Conservation (phyloP, 2,329 filamentous ascomycete genomes). For the Triangularia setosa region DNA sequence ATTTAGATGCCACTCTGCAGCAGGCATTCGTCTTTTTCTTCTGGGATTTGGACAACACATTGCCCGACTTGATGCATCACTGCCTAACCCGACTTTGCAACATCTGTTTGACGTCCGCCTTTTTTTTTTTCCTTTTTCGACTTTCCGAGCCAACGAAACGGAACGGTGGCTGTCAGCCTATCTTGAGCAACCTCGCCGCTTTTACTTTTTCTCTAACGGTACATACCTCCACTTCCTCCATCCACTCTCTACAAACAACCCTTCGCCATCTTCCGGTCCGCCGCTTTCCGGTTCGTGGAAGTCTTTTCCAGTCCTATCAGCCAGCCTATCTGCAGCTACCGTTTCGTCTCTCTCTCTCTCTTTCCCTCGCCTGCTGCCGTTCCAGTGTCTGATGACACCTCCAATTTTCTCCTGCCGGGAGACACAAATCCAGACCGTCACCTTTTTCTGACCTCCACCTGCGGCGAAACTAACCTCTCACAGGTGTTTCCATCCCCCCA, state of each 20-base stretch:
- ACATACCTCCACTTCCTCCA: conserved; percentile 15
- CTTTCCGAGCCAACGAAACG: neutral
- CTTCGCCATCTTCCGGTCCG: conserved; percentile 7
- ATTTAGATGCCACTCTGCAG: neutral
- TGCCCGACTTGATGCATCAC: conserved; percentile 29
- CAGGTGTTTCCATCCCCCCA: conserved; percentile 19
- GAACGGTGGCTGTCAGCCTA: neutral
- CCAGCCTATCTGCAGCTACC: conserved; percentile 8
- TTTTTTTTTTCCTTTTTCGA: neutral
- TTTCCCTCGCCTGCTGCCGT: too few relatives aligned
- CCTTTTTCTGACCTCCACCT: conserved; percentile 16
- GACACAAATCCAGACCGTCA: conserved; percentile 4
- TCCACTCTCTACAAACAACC: neutral
- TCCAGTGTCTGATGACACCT: conserved; percentile 23
- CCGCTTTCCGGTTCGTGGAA: neutral
- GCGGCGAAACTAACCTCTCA: conserved; percentile 19
- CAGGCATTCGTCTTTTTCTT: conserved; percentile 7
- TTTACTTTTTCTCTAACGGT: neutral
- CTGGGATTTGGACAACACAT: conserved; percentile 27
- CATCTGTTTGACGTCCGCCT: conserved; percentile 23
- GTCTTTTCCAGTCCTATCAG: neutral
- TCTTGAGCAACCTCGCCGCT: neutral
- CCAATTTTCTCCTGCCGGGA: conserved; percentile 8
- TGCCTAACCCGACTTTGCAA: conserved; percentile 28
- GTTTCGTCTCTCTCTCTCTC: conserved; percentile 14